Conservation (phyloP, 2,329 filamentous ascomycete genomes). For the Nothopassalora personata region DNA sequence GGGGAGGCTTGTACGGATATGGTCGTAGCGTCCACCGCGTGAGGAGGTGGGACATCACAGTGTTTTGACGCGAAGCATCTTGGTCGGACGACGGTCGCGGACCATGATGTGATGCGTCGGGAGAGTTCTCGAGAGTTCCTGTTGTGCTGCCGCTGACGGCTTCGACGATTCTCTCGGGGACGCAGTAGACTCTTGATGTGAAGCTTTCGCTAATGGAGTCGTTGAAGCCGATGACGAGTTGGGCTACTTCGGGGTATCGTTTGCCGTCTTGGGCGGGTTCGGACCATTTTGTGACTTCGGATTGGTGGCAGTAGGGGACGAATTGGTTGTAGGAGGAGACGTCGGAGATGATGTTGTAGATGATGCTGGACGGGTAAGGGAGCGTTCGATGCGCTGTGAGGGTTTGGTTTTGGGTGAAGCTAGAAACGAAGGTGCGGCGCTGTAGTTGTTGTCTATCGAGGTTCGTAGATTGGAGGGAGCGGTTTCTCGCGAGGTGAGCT, state of each 20-base stretch:
- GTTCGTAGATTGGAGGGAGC: conserved; percentile 8
- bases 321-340: conserved; percentile 78
- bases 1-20: conserved; percentile 41
- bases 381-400: conserved; percentile 71
- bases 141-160: conserved; percentile 61
- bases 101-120: conserved; percentile 41
- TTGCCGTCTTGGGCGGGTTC: conserved; percentile 41
- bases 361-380: conserved; percentile 62
- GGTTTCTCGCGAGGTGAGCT: conserved; percentile 9
- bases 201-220: conserved; percentile 77
- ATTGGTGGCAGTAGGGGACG: conserved; percentile 82
- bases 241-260: conserved; percentile 66
- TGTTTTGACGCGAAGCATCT: conserved; percentile 31
- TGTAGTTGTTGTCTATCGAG: conserved; percentile 22
- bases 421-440: conserved; percentile 40
- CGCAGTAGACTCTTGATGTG: conserved; percentile 71
- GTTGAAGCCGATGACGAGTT: conserved; percentile 80
- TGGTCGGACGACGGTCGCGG: conserved; percentile 33
- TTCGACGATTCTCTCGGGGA: conserved; percentile 67
- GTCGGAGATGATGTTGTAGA: conserved; percentile 85
- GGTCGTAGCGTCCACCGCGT: conserved; percentile 63
- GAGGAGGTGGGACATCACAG: conserved; percentile 61
- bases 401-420: conserved; percentile 59
- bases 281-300: conserved; percentile 72
- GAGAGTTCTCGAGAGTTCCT: conserved; percentile 38